Evolutionary conservation across 495 filamentous ascomycete species (phyloP), one percentile per base, ranked within the genome.

Genomic region (Aspergillus cavernicola): DNA sequence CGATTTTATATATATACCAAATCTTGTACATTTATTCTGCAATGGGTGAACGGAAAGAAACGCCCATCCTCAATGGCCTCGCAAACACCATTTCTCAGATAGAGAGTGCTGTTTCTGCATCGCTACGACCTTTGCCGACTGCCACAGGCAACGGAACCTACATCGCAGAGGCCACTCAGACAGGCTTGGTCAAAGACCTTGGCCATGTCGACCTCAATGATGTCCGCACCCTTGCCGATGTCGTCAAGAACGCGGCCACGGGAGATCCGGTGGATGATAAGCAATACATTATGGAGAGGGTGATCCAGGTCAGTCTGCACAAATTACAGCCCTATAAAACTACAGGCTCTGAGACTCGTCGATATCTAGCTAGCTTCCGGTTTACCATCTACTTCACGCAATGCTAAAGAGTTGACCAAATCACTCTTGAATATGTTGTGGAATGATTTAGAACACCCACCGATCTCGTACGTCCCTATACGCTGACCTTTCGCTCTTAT

Each of bases 211-310:
- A 69, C 28, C 50, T 73, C 19, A 55, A 61, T 12, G 72, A 80
- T 56, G 52, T 76, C 40, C 70, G 71, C 44, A 73, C 73, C 10
- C 52, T 82, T 38, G 59, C 72, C n/a, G 73, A 81, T 12, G 55
- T 77, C 19, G 55, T 66, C n/a, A 79, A 77, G 55, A 86, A 86
- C 61, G 79, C 80, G 53, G 89, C 92, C 68, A 86, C 85, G 18
- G 86, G 88, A 10, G 85, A 93, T 42, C 89, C 90, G 4, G 82
- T 95, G 16, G 85, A 97, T 56, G 92, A 97, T 69, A 91, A 90
- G 68, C 65, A 72, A 3, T 84, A 82, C 56, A 65, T 78, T 10
- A 83, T 81, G 78, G 81, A 84, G 56, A 66, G 70, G 22, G 57
- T 83, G 35, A 74, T 83, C 45, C 66, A 77, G 63, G 68, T 76